Evolutionary conservation across 2,329 filamentous ascomycete species (phyloP), one percentile per base, ranked within the genome.

Genomic region (Botrytis hyacinthi): DNA sequence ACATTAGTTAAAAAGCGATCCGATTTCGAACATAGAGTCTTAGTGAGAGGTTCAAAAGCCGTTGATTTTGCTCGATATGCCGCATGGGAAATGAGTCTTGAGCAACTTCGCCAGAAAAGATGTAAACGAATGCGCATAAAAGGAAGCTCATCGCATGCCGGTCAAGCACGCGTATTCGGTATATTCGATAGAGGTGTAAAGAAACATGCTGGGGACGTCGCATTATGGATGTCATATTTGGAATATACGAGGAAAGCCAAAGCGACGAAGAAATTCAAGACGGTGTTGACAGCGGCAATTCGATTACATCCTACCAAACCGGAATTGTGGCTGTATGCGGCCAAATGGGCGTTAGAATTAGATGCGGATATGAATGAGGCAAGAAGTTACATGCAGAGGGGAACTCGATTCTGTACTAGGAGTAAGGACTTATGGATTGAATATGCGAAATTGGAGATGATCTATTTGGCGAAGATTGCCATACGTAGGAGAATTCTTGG

Each of bases 201-300:
- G 80, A 93, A 94, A 76, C 96, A 98, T 80, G 92, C 93, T 1
- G 94, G 93, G 5, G 93, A 93, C 80, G 80, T 94, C 51, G 88
- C 88, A 3, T 86, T 99, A 54, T 99, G 96, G 96, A 90, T 93
- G 82, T 93, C 95, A 80, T 98, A 97, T 80, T 90, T 98, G 74
- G 89, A 92, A 74, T 98, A 93, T 82, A 91, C 93, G 26, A 87
- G 90, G 78, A 88, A 89, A 76, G 86, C 90, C 80, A 91, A 88
- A 78, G 89, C 90, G 9, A 86, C 86, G 26, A 91, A 91, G 83
- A 85, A 89, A 59, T 91, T 90, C 84, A 90, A 88, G 82, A 86
- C 85, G 74, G 85, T 88, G 76, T 86, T 91, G 83, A 90, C 88
- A 32, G 84, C 90, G 65, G 93, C 93, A 26, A 85, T 98, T 77